Evolutionary conservation across 257 asterid genomes (phyloP).

Genomic region (Nicotiana attenuata): DNA sequence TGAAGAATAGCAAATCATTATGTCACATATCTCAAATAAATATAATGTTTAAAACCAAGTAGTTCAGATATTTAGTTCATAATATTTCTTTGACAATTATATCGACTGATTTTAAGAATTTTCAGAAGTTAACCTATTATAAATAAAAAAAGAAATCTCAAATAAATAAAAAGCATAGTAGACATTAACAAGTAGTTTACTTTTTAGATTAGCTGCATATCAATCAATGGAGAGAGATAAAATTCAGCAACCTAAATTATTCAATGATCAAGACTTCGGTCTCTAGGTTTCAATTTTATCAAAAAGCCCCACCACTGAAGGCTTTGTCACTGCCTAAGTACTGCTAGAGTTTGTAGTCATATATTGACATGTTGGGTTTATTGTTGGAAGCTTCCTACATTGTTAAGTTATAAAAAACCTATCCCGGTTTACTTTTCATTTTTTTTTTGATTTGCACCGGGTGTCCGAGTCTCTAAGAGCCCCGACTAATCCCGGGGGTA

Average conservation of each 20-base stretch:
- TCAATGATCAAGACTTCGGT: not conserved
- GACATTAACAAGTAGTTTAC: not conserved
- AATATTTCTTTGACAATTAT: not conserved
- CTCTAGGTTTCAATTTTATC: not conserved
- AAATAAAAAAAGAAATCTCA: not conserved
- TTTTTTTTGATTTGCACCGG: too few relatives aligned
- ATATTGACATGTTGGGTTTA: not conserved
- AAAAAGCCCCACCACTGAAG: not conserved
- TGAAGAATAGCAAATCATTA: not conserved
- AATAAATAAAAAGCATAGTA: not conserved
- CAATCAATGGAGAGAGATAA: not conserved
- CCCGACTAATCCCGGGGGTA: too few relatives aligned
- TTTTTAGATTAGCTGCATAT: not conserved
- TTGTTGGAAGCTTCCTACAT: not conserved
- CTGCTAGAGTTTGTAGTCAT: not conserved
- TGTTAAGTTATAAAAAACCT: not conserved
- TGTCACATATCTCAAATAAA: not conserved
- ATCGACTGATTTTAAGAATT: not conserved
- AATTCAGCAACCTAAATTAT: not conserved
- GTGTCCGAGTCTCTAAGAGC: too few relatives aligned
- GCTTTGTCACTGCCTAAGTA: not conserved
- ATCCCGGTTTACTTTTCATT: too few relatives aligned
- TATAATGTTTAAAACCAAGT: not conserved
- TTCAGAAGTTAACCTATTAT: not conserved
- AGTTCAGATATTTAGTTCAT: not conserved